phyloP scores from a whole-genome alignment of 1,284 basidiomycete genomes.

The Chondrostereum purpureum region DNA sequence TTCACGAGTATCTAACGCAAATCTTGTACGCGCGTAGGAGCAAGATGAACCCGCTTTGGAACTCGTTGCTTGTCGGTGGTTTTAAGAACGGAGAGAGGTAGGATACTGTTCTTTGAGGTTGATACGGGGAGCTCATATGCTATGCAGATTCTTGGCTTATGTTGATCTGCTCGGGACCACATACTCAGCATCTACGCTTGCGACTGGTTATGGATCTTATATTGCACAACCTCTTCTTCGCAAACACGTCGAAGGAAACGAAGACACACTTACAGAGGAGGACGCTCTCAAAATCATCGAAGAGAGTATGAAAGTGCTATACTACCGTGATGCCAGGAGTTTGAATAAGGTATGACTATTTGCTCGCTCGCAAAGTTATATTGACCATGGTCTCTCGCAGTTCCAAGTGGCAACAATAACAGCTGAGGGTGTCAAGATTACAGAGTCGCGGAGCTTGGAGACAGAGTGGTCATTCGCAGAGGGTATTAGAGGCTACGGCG shows the following conservation, averaged over 20 bases:
- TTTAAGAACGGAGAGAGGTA: constrained; percentile 76
- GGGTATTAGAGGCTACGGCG: constrained; percentile 81
- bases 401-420: constrained; percentile 95
- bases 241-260: constrained; percentile 79
- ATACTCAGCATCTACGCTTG: constrained; percentile 90
- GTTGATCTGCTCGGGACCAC: constrained; percentile 98
- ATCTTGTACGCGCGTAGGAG: constrained; percentile 88
- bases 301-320: constrained; percentile 90
- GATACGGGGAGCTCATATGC: not conserved
- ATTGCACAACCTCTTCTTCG: constrained; percentile 92
- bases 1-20: constrained; percentile 90
- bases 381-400: constrained; percentile 33
- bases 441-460: constrained; percentile 70
- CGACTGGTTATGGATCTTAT: constrained; percentile 92
- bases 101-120: constrained; percentile 15
- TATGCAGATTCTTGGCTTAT: constrained; percentile 78
- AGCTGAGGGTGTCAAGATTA: constrained; percentile 70
- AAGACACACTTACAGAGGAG: constrained; percentile 71
- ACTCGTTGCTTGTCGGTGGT: constrained; percentile 91
- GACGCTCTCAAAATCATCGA: constrained; percentile 79
- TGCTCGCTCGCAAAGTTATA: not conserved
- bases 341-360: constrained; percentile 77
- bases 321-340: constrained; percentile 94
- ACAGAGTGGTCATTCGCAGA: constrained; percentile 94
- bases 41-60: constrained; percentile 95